Percentiles rank a stretch among this genome's conserved stretches.
Conservation (phyloP, 83 land plant species). For the Diphasiastrum complanatum region DNA sequence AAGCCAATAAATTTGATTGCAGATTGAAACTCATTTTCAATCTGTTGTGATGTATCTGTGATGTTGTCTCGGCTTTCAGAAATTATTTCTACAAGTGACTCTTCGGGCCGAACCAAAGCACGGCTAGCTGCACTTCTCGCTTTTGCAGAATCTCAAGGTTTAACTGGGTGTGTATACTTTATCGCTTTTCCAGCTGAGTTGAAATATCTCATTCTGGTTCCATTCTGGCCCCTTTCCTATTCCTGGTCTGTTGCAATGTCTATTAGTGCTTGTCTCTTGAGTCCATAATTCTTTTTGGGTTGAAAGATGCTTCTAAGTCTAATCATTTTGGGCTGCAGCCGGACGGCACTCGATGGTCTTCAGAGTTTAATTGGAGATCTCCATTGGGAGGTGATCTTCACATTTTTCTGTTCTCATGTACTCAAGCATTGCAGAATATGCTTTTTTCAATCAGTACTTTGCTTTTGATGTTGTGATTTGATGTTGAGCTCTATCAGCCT, state of each 20-base stretch:
- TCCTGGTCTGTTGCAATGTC: background rate
- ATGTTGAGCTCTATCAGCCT: too few species aligned
- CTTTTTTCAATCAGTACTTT: background rate
- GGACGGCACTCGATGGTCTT: constrained; percentile 33
- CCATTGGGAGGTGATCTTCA: constrained; percentile 28
- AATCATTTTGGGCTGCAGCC: constrained; percentile 14
- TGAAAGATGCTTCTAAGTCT: background rate
- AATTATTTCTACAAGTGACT: constrained; percentile 28
- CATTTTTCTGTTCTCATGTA: background rate
- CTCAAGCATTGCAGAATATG: background rate
- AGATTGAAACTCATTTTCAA: background rate
- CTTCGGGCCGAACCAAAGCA: constrained; percentile 23
- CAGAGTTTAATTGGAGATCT: constrained; percentile 20
- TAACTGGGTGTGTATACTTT: constrained; percentile 31
- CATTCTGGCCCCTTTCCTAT: background rate
- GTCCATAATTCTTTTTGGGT: background rate
- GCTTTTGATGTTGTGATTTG: background rate
- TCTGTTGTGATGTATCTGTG: background rate
- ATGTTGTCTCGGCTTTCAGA: background rate
- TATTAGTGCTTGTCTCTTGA: background rate
- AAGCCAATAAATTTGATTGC: too few species aligned
- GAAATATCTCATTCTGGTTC: background rate
- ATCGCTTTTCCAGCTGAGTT: too few species aligned
- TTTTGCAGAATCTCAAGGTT: constrained; percentile 35
- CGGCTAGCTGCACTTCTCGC: constrained; percentile 33